phyloP scores from a whole-genome alignment of 169 alveolate genomes.

The Miamiensis avidus region DNA sequence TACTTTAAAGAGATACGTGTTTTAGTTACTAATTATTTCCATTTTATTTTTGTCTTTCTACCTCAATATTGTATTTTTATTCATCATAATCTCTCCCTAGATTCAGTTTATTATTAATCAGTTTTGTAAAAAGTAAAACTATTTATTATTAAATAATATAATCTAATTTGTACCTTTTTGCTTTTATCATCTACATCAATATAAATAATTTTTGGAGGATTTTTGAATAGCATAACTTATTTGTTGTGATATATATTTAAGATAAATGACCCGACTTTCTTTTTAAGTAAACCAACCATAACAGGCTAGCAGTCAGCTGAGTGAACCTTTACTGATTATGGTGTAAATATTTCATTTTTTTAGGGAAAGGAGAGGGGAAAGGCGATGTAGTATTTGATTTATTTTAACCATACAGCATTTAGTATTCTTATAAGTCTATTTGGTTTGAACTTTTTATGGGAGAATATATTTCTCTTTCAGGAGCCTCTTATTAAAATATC shows the following conservation, averaged over 20 bases:
- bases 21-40: too few relatives aligned
- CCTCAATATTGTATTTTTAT: too few relatives aligned
- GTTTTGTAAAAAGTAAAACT: too few relatives aligned
- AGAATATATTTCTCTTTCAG: not conserved
- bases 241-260: too few relatives aligned
- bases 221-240: not conserved
- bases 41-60: too few relatives aligned
- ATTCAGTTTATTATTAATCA: too few relatives aligned
- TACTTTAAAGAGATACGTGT: too few relatives aligned
- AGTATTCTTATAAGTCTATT: not conserved
- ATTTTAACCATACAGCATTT: not conserved
- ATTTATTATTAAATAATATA: too few relatives aligned
- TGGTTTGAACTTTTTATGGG: not conserved
- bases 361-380: not conserved
- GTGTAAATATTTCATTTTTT: too few relatives aligned
- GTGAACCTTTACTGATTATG: not conserved
- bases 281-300: not conserved
- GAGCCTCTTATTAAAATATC: not conserved
- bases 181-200: not conserved
- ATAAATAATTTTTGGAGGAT: not conserved
- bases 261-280: not conserved
- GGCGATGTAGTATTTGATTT: not conserved
- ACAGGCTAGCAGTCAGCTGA: too few relatives aligned
- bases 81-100: too few relatives aligned
- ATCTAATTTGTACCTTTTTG: too few relatives aligned